phyloP scores from a whole-genome alignment of 2,329 filamentous ascomycete species.

The Cylindrodendrum hubeiense region DNA sequence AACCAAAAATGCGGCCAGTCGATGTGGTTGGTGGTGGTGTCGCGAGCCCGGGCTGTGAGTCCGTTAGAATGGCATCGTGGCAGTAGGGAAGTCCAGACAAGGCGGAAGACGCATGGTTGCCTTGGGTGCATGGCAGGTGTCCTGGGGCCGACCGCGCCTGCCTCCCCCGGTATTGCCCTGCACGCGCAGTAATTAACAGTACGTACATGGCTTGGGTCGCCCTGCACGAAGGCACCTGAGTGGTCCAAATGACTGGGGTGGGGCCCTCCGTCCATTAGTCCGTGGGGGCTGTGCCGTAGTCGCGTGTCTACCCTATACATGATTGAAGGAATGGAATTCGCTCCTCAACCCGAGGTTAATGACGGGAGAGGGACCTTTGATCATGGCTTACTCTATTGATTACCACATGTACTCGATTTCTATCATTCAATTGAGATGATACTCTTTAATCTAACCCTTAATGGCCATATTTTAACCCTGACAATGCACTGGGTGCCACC shows the following conservation, averaged over 20 bases:
- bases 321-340: not conserved
- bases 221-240: slow-evolving; percentile 2
- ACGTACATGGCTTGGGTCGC: slow-evolving; percentile 29
- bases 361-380: not conserved
- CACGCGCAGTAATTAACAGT: slow-evolving; percentile 6
- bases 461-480: too few relatives aligned
- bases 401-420: too few relatives aligned
- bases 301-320: slow-evolving; percentile 21
- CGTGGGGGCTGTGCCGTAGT: slow-evolving; percentile 35
- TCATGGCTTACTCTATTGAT: too few relatives aligned
- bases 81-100: slow-evolving; percentile 39
- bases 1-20: slow-evolving; percentile 17
- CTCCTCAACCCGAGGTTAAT: not conserved
- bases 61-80: slow-evolving; percentile 42
- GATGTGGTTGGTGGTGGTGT: slow-evolving; percentile 18
- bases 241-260: slow-evolving; percentile 18
- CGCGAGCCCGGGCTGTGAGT: slow-evolving; percentile 8
- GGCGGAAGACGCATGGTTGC: slow-evolving; percentile 28
- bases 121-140: slow-evolving; percentile 17
- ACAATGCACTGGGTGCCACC: too few relatives aligned
- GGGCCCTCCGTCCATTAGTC: slow-evolving; percentile 21
- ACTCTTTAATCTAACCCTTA: too few relatives aligned
- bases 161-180: not conserved
- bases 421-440: too few relatives aligned
- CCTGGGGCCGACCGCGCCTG: not conserved